These are phyloP conservation scores for Cordyceps tenuipes DNA, from an alignment of 2,329 filamentous ascomycete genomes.

Conservation along the genomic window DNA sequence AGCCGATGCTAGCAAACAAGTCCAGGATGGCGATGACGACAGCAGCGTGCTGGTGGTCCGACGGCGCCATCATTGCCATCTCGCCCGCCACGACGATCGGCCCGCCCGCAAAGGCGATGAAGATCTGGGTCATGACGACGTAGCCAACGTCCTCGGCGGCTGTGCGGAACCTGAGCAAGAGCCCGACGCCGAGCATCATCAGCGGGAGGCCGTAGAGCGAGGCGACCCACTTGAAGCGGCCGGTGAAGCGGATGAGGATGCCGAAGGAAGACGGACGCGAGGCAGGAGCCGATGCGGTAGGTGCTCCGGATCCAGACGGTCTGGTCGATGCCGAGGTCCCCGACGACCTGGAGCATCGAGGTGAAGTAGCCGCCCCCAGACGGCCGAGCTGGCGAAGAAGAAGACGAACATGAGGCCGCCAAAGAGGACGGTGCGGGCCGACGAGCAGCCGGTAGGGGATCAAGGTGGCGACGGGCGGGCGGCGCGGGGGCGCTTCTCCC, in stretches of 20 bases:
- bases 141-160: slow-evolving; percentile 42
- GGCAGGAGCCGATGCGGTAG: slow-evolving; percentile 29
- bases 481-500: slow-evolving; percentile 32
- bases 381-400: slow-evolving; percentile 27
- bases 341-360: slow-evolving; percentile 32
- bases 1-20: slow-evolving; percentile 52
- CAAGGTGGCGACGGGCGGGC: slow-evolving; percentile 32
- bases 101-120: slow-evolving; percentile 53
- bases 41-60: slow-evolving; percentile 53
- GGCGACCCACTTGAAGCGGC: slow-evolving; percentile 25
- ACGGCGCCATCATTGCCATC: slow-evolving; percentile 52
- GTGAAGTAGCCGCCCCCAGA: slow-evolving; percentile 33
- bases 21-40: slow-evolving; percentile 53
- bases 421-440: slow-evolving; percentile 31
- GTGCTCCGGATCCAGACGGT: slow-evolving; percentile 32
- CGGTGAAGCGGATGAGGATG: slow-evolving; percentile 21
- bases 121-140: slow-evolving; percentile 53
- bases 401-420: slow-evolving; percentile 29
- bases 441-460: slow-evolving; percentile 27
- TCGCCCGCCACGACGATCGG: slow-evolving; percentile 52
- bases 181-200: slow-evolving; percentile 45
- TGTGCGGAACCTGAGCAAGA: slow-evolving; percentile 53
- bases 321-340: slow-evolving; percentile 26
- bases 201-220: slow-evolving; percentile 39
- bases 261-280: slow-evolving; percentile 25